These are phyloP conservation scores for Colletotrichum paranaense DNA, from an alignment of 2,329 filamentous ascomycete species.

Conservation along the genomic window DNA sequence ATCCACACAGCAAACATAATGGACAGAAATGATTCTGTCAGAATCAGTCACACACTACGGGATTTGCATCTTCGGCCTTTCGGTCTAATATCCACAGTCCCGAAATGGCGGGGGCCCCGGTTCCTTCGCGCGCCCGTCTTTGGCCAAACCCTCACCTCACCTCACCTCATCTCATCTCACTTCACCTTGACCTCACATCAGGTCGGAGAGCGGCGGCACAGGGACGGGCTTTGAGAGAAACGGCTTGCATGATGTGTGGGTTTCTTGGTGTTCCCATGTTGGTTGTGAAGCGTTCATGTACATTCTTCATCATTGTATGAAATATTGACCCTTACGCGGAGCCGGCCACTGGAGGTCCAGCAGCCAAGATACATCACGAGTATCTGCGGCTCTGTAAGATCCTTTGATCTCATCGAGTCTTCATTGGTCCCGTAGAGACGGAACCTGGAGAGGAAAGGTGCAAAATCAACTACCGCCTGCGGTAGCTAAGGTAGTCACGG, in stretches of 20 bases:
- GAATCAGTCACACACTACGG: neutral
- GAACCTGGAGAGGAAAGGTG: neutral
- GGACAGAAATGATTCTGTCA: conserved; percentile 23
- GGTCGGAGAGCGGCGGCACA: conserved; percentile 12
- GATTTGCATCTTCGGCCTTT: conserved; percentile 23
- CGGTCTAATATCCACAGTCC: conserved; percentile 15
- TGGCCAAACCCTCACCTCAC: neutral
- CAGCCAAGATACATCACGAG: neutral
- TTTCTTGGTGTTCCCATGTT: neutral
- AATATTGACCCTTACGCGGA: neutral
- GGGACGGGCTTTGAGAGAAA: neutral
- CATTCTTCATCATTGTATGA: neutral
- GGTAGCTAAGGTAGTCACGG: no score
- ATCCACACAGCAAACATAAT: neutral
- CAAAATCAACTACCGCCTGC: neutral
- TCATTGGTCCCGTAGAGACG: neutral
- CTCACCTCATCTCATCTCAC: conserved; percentile 2
- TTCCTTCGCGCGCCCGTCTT: neutral
- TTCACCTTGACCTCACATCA: conserved; percentile 17
- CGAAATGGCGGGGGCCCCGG: conserved; percentile 15
- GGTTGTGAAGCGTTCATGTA: neutral
- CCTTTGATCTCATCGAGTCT: neutral
- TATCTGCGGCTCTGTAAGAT: neutral
- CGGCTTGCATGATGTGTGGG: conserved; percentile 18
- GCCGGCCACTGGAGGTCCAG: neutral